A percentile compares a stretch with the other conserved stretches of the same genome.
These are phyloP conservation scores for Pochonia chlamydosporia DNA, from an alignment of 2,329 filamentous ascomycete species.

Conservation along the genomic window DNA sequence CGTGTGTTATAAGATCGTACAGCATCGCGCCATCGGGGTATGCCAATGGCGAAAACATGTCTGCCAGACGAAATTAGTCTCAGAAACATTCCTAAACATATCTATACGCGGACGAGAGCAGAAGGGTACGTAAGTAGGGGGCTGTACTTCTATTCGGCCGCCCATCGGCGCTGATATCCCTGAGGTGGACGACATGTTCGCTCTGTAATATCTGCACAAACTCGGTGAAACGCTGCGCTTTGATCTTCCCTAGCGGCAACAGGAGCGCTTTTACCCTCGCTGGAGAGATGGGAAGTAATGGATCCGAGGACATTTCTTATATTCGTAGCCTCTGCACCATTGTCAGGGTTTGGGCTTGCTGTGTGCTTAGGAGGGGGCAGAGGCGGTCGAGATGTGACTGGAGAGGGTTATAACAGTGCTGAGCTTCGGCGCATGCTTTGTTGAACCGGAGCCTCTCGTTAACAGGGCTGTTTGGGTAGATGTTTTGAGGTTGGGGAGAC, in stretches of 20 bases:
- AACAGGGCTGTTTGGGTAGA: not conserved
- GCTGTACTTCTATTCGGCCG: slow-evolving; percentile 52
- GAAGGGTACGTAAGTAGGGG: not conserved
- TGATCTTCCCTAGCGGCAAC: slow-evolving; percentile 82
- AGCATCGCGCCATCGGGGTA: slow-evolving; percentile 82
- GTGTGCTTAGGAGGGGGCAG: not conserved
- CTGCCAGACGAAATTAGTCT: slow-evolving; percentile 39
- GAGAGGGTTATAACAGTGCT: not conserved
- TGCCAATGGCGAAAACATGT: slow-evolving; percentile 87
- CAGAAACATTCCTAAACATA: too few species aligned
- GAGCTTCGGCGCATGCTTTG: not conserved
- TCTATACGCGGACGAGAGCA: too few species aligned
- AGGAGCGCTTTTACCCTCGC: slow-evolving; percentile 85
- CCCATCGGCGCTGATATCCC: slow-evolving; percentile 80
- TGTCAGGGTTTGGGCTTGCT: slow-evolving; percentile 11
- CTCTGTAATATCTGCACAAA: slow-evolving; percentile 74
- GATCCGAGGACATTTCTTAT: slow-evolving; percentile 77
- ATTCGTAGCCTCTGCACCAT: slow-evolving; percentile 32
- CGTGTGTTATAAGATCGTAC: slow-evolving; percentile 79
- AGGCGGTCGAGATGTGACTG: not conserved
- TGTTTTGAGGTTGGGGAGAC: not conserved
- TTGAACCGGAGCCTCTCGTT: not conserved
- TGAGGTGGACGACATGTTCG: slow-evolving; percentile 76
- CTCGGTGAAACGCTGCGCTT: slow-evolving; percentile 68
- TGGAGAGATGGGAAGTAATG: slow-evolving; percentile 83